phyloP scores from a whole-genome alignment of 371 early-diverging fungal species.

The Mucor mucedo region DNA sequence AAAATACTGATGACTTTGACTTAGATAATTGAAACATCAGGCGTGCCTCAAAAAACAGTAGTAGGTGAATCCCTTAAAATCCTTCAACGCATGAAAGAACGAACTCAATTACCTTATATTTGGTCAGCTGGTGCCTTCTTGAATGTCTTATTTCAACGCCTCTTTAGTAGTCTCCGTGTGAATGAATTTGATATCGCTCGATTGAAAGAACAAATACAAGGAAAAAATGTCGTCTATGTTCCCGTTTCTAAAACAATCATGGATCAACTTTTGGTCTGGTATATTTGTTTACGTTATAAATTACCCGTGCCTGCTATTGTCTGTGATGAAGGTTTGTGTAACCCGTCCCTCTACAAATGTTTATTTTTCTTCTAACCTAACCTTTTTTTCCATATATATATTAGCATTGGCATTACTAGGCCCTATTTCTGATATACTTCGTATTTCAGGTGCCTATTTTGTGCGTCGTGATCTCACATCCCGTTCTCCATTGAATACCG shows the following conservation, averaged over 20 bases:
- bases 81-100: conserved; percentile 52
- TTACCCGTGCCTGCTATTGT: conserved; percentile 56
- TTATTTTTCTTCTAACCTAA: too few relatives aligned
- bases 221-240: conserved; percentile 54
- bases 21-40: conserved; percentile 51
- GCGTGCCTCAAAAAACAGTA: conserved; percentile 53
- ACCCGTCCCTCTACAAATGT: too few relatives aligned
- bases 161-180: conserved; percentile 45
- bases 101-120: conserved; percentile 52
- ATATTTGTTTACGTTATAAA: conserved; percentile 48
- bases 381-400: neutral
- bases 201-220: conserved; percentile 43
- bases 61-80: conserved; percentile 54
- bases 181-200: conserved; percentile 33
- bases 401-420: conserved; percentile 49
- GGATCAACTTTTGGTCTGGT: conserved; percentile 55
- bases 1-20: too few relatives aligned
- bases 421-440: conserved; percentile 54
- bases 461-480: conserved; percentile 45
- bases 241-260: conserved; percentile 54
- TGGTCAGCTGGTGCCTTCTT: conserved; percentile 58
- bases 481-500: conserved; percentile 50
- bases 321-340: conserved; percentile 49
- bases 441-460: conserved; percentile 54
- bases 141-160: conserved; percentile 43